Base-by-base conservation (phyloP, 2,329 filamentous ascomycete genomes). In the Paecilomyces sp. region DNA sequence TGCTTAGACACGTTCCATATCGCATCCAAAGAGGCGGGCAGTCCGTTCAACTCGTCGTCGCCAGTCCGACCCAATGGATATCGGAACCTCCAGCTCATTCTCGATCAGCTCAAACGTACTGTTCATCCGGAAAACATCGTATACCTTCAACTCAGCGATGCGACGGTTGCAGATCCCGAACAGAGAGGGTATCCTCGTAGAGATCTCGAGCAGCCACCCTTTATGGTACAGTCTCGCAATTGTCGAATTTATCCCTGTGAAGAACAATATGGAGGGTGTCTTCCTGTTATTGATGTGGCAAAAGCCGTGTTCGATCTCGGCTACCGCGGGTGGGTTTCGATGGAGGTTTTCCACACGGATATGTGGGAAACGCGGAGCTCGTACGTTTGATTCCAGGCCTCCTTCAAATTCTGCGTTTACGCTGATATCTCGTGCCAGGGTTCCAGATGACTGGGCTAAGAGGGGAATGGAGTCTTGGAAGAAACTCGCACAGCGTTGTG, bases 391-490 rank as follows among this genome's bases (percentile, higher is more conserved):
- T 34, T 59, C 5, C 50, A 33, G 22, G 22, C 22, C 22, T 22
- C 22, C 22, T 22, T 22, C 22, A 22, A 22, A 22, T 22, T 22
- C 22, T 2, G 22, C 22, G 22, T 22, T 22, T 22, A 22, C 22
- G 22, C 22, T 22, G 22, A 22, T 22, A 41, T 28, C 12, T 25
- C 33, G 12, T 53, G 33, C n/a, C 41, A 63, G 60, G 13, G 50
- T 62, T 5, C 41, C 74, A 82, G 36, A 85, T 85, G 83, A 76
- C 81, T 61, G 82, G 81, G 1, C 68, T 84, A 58, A 79, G 80
- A 18, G 79, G 18, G 28, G 54, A 12, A 55, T 55, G 54, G 13
- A 9, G 3, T 55, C 54, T 3, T 55, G 54, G 54, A 22, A 22
- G 22, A 22, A 22, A 22, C 22, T 22, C 22, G 22, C 22, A 22